Base-by-base conservation (phyloP, 2,329 filamentous ascomycete genomes). In the Aspergillus oerlinghausenensis region DNA sequence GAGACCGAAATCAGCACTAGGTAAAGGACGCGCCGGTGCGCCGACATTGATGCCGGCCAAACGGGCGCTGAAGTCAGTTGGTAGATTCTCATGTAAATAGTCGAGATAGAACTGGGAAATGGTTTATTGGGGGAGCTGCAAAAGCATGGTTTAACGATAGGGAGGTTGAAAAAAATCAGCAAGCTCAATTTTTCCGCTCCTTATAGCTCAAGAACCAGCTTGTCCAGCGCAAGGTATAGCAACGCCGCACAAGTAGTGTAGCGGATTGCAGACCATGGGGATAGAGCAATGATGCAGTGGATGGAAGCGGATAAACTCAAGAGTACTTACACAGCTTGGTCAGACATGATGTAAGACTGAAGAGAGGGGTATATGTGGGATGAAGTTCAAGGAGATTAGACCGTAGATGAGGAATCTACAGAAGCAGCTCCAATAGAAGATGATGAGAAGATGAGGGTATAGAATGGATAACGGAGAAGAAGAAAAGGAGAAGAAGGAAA, bases 1-100 rank as follows among this genome's bases (percentile, higher is more conserved):
- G 74, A 94, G 88, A 83, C 90, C 90, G 79, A 94, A 87, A 86
- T 94, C 89, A 86, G 86, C 87, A 80, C 88, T 90, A 65, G 73
- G 73, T 69, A 69, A 65, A 71, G 69, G 66, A 73, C 79, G 78
- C 80, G 79, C 77, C 70, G 80, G 79, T 75, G 82, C 84, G 77
- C 86, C 86, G 77, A 89, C 82, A 80, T 86, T 83, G 76, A 89
- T 84, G 80, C 83, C 86, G 75, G 86, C 86, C 71, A 90, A 83
- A 79, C 88, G 88, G 78, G 87, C 86, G 81, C 87, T 90, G 80
- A 69, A 76, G 75, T 79, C 70, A 79, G 76, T 65, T 62, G 67
- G 70, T 68, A 69, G 63, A 61, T 67, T 68, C 60, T 63, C 57
- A 66, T 60, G 69, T 73, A 69, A 73, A 72, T 65, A 64, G 56